Evolutionary conservation across 1,284 basidiomycete genomes (phyloP), one percentile per base, ranked within the genome.

Genomic region (Gastroboletus turbinatus): DNA sequence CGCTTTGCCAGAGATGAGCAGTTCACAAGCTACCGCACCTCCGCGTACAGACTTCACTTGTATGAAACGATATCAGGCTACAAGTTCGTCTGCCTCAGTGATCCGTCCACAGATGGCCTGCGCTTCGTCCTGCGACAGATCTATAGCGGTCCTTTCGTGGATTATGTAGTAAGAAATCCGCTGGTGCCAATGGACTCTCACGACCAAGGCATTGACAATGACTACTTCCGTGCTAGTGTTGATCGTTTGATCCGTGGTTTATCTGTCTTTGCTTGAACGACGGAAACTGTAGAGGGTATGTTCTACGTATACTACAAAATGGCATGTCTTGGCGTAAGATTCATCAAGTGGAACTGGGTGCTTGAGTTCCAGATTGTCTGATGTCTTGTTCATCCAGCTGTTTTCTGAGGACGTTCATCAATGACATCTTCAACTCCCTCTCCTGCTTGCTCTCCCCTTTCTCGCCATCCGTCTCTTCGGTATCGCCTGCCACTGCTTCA

Each of bases 81-180:
- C 83, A 97, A 96, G 68, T 97, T 99, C 73, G 82, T 98, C 65
- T 90, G 98, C 76, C 83, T 99, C 64, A 94, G 89, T 57, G 94
- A 97, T 68, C 91, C 94, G 1, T 81, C 81, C 43, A 79, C 87
- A 35, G 93, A 96, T 60, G 87, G 89, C 19, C 79, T 96, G 43
- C 90, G 92, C 32, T 89, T 90, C 63, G 82, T 94, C 42, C 77
- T 98, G 46, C 84, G 89, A 39, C 91, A 96, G 72, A 85, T 99
- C 60, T 96, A 97, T 73, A 82, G 84, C n/a, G 94, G 95, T 1
- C 93, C 95, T 1, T 98, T 98, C 77, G 73, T 97, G 39, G 94
- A 98, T 69, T 92, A 87, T 69, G 94, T 98, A 44, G 93, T 96
- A 44, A 83, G 92, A 43, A 98, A 98, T 70, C 95, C 96, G 4